Evolutionary conservation across 306 rosid species (phyloP).

Genomic region (Cucumis sativus): DNA sequence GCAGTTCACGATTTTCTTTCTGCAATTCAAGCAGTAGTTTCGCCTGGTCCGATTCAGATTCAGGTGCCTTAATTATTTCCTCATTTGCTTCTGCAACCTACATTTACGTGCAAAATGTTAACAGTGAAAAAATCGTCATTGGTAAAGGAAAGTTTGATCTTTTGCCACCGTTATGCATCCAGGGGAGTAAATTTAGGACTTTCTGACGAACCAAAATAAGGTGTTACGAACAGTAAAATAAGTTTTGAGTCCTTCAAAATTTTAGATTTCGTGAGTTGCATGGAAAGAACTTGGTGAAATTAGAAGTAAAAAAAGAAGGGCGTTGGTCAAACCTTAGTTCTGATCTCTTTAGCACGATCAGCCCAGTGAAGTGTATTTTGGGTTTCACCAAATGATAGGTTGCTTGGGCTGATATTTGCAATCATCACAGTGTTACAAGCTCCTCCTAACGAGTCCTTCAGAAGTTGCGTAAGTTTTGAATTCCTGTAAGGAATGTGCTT

Average conservation of each 20-base stretch:
- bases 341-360: conserved; percentile 92
- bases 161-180: not conserved
- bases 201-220: not conserved
- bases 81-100: conserved; percentile 58
- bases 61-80: conserved; percentile 37
- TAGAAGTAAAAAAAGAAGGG: not conserved
- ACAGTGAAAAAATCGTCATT: not conserved
- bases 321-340: conserved; percentile 50
- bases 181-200: not conserved
- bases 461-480: conserved; percentile 92
- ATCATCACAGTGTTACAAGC: conserved; percentile 91
- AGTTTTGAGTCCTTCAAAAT: not conserved
- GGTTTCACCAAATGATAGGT: conserved; percentile 82
- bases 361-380: conserved; percentile 98
- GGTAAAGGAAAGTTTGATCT: not conserved
- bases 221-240: not conserved
- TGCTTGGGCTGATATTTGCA: conserved; percentile 90
- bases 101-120: not conserved
- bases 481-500: conserved; percentile 88
- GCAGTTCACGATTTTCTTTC: conserved; percentile 73
- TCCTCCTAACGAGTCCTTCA: conserved; percentile 92
- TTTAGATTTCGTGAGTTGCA: not conserved
- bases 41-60: conserved; percentile 62
- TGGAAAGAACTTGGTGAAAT: not conserved
- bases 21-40: conserved; percentile 70